Percentiles rank a stretch among this genome's conserved stretches.
Conservation (phyloP, 805 yeast species). For the Maudiozyma saulgeensis region DNA sequence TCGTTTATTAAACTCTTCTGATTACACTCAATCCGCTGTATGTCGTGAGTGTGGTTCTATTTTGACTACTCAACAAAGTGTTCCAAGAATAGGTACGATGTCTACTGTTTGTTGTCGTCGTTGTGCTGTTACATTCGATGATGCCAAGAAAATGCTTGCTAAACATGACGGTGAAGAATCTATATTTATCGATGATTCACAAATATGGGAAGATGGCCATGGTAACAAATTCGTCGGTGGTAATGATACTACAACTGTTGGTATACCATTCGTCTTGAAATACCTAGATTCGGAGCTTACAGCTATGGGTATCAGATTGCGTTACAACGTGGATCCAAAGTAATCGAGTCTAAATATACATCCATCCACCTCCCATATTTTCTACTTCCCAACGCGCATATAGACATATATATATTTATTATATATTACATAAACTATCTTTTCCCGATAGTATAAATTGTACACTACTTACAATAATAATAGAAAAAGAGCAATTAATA, state of each 20-base stretch:
- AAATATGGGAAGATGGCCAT: conserved; percentile 95
- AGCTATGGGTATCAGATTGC: conserved; percentile 95
- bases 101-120: conserved; percentile 81
- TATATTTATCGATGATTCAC: conserved; percentile 53
- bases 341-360: conserved; percentile 6
- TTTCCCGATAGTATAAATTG: too few relatives aligned
- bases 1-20: conserved; percentile 88
- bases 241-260: conserved; percentile 85
- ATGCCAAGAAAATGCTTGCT: conserved; percentile 36
- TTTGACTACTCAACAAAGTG: conserved; percentile 79
- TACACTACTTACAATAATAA: too few relatives aligned
- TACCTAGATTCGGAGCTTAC: conserved; percentile 90
- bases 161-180: conserved; percentile 25
- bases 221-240: conserved; percentile 91
- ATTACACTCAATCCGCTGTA: conserved; percentile 82
- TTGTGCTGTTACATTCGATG: conserved; percentile 68
- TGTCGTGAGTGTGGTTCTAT: conserved; percentile 93
- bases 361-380: neutral
- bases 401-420: neutral
- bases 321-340: conserved; percentile 72
- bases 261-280: conserved; percentile 92
- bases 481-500: too few relatives aligned
- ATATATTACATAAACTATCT: too few relatives aligned
- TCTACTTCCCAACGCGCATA: neutral
- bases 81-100: conserved; percentile 78